Base-by-base conservation (phyloP, 2,329 filamentous ascomycete genomes). In the Fusarium sp. region DNA sequence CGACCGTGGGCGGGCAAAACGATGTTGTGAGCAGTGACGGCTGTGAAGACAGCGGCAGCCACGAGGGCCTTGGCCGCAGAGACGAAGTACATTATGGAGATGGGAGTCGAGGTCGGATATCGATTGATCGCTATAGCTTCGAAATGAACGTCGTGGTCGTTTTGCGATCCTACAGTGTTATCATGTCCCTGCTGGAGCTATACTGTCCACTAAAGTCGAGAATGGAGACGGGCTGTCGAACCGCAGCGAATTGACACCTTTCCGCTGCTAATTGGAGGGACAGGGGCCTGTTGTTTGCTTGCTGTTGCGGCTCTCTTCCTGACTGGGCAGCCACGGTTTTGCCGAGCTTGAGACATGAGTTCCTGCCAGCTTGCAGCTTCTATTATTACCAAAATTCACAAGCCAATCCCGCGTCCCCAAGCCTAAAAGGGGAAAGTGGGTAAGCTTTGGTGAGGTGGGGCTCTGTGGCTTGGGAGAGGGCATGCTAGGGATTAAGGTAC, bases 1-100 rank as follows among this genome's bases (percentile, higher is more conserved):
- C 94, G 90, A 78, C 94, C 93, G 83, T 99, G 94, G 75, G 94
- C 92, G 69, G 91, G 91, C 78, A 99, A 90, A 81, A 96, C 93
- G 82, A 99, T 98, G 86, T 97, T 98, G 88, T 99, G 96, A 75
- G 93, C 94, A 57, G 88, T 86, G 72, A 90, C 86, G 75, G 89
- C 87, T 75, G 90, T 85, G 74, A 83, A 79, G 76, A 81, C 73
- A 67, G 81, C 78, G 57, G 80, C 81, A 59, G 79, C 80, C 73
- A 84, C 75, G 70, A 84, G 70, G 53, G 81, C 76, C 79, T 79
- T 82, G 79, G 83, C 83, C 61, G 84, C 80, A 56, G 69, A 69
- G 62, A 76, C 56, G 58, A 78, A 72, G 66, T 75, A 69, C 78
- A 80, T 80, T 60, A 40, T 64, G 24, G 47, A 29, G 24, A 56